Evolutionary conservation across 2,329 filamentous ascomycete species (phyloP).

Genomic region (Xylaria sp.): DNA sequence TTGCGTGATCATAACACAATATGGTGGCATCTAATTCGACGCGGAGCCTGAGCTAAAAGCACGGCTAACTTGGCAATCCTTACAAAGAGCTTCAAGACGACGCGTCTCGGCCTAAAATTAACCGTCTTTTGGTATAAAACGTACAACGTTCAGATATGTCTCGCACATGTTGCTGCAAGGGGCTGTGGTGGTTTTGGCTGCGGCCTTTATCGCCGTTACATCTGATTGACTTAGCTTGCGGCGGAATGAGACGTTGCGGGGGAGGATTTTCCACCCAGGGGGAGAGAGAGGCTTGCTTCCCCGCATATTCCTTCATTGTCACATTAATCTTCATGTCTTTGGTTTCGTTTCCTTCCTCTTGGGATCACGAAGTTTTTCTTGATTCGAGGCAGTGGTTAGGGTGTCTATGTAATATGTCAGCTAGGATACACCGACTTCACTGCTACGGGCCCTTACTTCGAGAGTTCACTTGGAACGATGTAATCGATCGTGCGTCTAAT

Average conservation of each 20-base stretch:
- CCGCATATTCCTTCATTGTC: conserved; percentile 2
- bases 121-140: background rate
- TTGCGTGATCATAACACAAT: conserved; percentile 40
- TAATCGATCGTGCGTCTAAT: background rate
- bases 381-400: background rate
- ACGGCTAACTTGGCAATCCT: conserved; percentile 6
- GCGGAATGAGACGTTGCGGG: conserved; percentile 31
- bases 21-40: conserved; percentile 26
- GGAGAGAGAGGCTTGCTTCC: conserved; percentile 10
- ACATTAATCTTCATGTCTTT: background rate
- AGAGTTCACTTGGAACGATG: background rate
- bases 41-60: conserved; percentile 5
- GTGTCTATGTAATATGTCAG: background rate
- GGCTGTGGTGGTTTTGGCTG: conserved; percentile 16
- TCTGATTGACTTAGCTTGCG: conserved; percentile 26
- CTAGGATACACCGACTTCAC: background rate
- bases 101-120: conserved; percentile 8
- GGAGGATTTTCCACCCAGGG: conserved; percentile 9
- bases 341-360: no score
- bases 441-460: background rate
- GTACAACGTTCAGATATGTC: background rate
- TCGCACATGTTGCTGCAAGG: conserved; percentile 22
- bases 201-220: conserved; percentile 29
- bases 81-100: background rate
- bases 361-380: background rate